Conservation (phyloP, 345 rosid genomes). For the Moricandia arvensis region DNA sequence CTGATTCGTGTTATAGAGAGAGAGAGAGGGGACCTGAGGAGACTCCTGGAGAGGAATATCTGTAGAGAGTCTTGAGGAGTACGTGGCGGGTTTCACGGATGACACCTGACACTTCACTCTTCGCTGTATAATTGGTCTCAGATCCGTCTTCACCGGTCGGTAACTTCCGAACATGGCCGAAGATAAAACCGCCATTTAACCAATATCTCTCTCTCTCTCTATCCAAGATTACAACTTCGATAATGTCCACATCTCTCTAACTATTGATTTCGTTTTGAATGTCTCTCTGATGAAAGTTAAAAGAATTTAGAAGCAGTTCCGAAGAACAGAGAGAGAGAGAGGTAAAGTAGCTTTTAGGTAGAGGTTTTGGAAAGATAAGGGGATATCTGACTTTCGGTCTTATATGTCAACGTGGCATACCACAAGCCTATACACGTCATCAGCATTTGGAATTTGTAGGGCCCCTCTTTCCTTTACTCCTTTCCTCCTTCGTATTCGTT, state of each 20-base stretch:
- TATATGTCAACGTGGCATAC: constrained; percentile 1
- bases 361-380: constrained; percentile 25
- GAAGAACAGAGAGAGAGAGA: too few relatives aligned
- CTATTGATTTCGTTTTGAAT: too few relatives aligned
- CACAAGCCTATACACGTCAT: not conserved
- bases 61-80: constrained; percentile 66
- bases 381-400: constrained; percentile 7
- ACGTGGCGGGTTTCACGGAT: constrained; percentile 50
- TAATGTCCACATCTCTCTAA: not conserved
- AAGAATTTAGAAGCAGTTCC: not conserved
- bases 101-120: constrained; percentile 39
- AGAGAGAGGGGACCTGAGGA: constrained; percentile 60
- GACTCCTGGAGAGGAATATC: constrained; percentile 77
- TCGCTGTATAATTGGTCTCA: constrained; percentile 27
- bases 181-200: constrained; percentile 39
- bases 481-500: not conserved
- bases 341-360: constrained; percentile 6
- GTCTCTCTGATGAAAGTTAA: too few relatives aligned
- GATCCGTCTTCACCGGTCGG: constrained; percentile 23
- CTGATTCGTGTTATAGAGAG: not conserved
- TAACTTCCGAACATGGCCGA: constrained; percentile 28
- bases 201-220: constrained; percentile 9
- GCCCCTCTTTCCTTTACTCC: not conserved
- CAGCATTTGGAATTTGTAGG: not conserved
- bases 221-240: not conserved